phyloP scores from a whole-genome alignment of 1,139 yeast species.

The Candida sojae region DNA sequence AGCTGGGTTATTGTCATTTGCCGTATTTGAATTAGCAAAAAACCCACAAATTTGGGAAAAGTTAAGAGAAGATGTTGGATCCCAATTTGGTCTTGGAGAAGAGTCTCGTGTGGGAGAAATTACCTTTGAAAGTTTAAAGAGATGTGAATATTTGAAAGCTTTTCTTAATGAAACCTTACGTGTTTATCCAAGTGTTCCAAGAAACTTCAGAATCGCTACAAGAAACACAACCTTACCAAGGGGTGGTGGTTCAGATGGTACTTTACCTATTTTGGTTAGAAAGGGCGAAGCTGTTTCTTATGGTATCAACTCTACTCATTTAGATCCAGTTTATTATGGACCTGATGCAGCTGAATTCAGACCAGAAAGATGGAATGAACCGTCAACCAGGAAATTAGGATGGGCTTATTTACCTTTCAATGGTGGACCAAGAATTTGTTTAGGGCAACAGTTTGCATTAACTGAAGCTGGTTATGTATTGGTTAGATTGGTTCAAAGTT shows the following conservation, averaged over 20 bases:
- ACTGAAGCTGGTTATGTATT: conserved; percentile 41
- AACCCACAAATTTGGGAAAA: conserved; percentile 37
- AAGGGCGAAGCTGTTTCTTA: conserved; percentile 39
- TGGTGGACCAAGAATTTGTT: conserved; percentile 44
- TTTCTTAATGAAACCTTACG: conserved; percentile 51
- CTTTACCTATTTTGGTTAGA: conserved; percentile 40
- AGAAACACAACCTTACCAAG: conserved; percentile 49
- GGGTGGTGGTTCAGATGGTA: conserved; percentile 53
- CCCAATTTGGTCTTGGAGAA: conserved; percentile 24
- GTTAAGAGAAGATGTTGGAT: conserved; percentile 33
- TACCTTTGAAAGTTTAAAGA: conserved; percentile 45
- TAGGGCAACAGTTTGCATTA: conserved; percentile 47
- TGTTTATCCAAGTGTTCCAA: conserved; percentile 54
- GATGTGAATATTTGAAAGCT: conserved; percentile 46
- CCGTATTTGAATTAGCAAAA: conserved; percentile 44
- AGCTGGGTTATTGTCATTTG: conserved; percentile 46
- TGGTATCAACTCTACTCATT: conserved; percentile 41
- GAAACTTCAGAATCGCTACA: conserved; percentile 44
- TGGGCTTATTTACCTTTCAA: conserved; percentile 46
- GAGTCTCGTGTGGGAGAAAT: conserved; percentile 6
- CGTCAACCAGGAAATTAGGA: conserved; percentile 25
- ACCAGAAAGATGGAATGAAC: conserved; percentile 49
- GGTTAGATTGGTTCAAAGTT: conserved; percentile 26
- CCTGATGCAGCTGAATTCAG: conserved; percentile 43
- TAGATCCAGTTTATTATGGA: conserved; percentile 43